These are phyloP conservation scores for Silene latifolia DNA, from an alignment of 148 eudicot genomes.

Conservation along the genomic window DNA sequence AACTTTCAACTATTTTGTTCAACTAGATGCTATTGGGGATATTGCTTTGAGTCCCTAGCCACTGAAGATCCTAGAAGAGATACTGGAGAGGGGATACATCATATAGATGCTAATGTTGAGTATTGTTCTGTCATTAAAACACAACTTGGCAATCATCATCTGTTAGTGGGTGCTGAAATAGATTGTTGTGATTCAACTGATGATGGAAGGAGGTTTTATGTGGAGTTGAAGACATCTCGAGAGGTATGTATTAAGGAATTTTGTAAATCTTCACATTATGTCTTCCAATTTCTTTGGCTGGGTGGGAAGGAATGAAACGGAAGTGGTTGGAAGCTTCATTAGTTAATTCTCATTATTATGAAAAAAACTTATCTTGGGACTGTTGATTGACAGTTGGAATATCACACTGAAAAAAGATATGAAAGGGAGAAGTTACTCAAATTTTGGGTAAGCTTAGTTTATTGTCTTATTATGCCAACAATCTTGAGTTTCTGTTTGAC, in stretches of 20 bases:
- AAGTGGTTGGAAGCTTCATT: too few relatives aligned
- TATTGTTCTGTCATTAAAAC: too few relatives aligned
- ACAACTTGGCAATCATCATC: too few relatives aligned
- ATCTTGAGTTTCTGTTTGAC: not conserved
- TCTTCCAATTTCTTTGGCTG: too few relatives aligned
- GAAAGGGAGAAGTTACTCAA: constrained; percentile 94
- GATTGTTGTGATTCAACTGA: constrained; percentile 95
- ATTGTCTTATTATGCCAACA: not conserved
- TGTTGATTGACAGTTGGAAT: constrained; percentile 58
- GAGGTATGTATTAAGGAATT: constrained; percentile 44
- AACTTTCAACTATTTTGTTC: constrained; percentile 3
- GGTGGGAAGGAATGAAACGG: too few relatives aligned
- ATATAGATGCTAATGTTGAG: too few relatives aligned
- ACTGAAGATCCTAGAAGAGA: too few relatives aligned
- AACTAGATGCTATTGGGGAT: constrained; percentile 74
- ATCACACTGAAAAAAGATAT: constrained; percentile 83
- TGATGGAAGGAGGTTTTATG: constrained; percentile 90
- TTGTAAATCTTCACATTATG: not conserved
- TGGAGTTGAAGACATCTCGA: constrained; percentile 92
- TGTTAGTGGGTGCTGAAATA: constrained; percentile 99
- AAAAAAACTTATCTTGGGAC: not conserved
- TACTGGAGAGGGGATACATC: too few relatives aligned
- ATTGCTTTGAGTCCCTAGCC: too few relatives aligned
- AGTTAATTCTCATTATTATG: too few relatives aligned
- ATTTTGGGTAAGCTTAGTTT: constrained; percentile 64